Evolutionary conservation across 2,329 filamentous ascomycete species (phyloP).

Genomic region (Aspergillus latus): DNA sequence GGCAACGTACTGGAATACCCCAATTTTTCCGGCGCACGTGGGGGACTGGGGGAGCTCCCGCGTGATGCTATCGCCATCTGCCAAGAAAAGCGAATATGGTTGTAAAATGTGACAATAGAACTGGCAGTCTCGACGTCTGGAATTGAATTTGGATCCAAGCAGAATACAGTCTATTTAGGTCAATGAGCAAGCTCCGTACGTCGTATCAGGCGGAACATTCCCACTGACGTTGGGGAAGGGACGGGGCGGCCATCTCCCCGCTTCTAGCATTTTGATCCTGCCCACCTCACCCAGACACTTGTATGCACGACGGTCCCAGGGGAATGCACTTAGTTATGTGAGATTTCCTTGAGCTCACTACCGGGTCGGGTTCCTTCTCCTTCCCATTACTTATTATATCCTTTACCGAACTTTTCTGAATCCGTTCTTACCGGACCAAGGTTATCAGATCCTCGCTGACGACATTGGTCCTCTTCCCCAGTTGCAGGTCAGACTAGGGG

Average conservation of each 20-base stretch:
- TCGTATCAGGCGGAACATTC: slow-evolving; percentile 6
- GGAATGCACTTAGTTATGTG: slow-evolving; percentile 11
- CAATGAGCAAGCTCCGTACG: not conserved
- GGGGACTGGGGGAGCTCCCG: not conserved
- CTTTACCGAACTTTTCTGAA: not conserved
- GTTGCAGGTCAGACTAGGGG: not conserved
- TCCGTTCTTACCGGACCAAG: slow-evolving; percentile 2
- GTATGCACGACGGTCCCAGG: not conserved
- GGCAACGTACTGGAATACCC: not conserved
- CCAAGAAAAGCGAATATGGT: not conserved
- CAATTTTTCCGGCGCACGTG: not conserved
- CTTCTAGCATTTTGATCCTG: slow-evolving; percentile 6
- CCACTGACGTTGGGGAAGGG: not conserved
- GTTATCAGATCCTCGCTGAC: slow-evolving; percentile 9
- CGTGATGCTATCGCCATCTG: slow-evolving; percentile 8
- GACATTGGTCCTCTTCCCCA: slow-evolving; percentile 2
- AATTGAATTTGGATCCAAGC: not conserved
- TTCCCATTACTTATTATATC: slow-evolving; percentile 6
- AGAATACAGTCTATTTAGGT: not conserved
- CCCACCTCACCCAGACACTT: not conserved
- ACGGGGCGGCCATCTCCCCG: slow-evolving; percentile 4
- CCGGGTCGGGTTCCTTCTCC: slow-evolving; percentile 11
- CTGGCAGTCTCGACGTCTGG: not conserved
- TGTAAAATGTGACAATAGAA: not conserved
- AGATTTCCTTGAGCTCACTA: slow-evolving; percentile 8